Evolutionary conservation across 2,329 filamentous ascomycete species (phyloP), one percentile per base, ranked within the genome.

Genomic region (Trichoderma brevicompactum): DNA sequence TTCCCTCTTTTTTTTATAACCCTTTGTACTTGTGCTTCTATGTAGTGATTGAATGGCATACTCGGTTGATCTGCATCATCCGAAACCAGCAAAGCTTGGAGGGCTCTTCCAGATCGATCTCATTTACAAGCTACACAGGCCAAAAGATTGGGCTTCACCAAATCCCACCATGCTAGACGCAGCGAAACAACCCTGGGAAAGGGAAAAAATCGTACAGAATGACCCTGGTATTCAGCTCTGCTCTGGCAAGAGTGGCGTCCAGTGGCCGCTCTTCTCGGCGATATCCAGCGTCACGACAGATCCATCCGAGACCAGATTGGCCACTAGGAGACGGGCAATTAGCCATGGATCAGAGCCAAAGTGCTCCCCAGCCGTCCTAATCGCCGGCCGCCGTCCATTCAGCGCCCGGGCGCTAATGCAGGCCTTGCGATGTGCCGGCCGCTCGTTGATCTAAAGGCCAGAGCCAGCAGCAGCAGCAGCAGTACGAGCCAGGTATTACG

Each of bases 371-470:
- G 40, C 60, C 40, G 60, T 63, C 60, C 60, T 46, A 63, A 53
- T 63, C 60, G 49, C 60, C 60, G 49, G 49, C 43, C 46, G 19
- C 56, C 32, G n/a, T 53, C 60, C 49, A 52, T 59, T 34, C 36
- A 62, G 38, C 38, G 12, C 41, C 48, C 43, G 63, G 63, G 49
- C 65, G 65, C 69, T 70, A 69, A 62, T 68, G 67, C 66, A 68
- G 58, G 67, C 67, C 65, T 58, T 53, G 43, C 53, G 36, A 67
- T 67, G 54, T 64, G 66, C 65, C 66, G 59, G 48, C 28, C 41
- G 34, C 46, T 44, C 23, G 23, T 65, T 59, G 44, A 46, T 59
- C 46, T 41, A 8, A 10, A 38, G 10, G 10, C 36, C n/a, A n/a
- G n/a, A n/a, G n/a, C n/a, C n/a, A 38, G 36, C 4, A 50, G 48